Conservation (phyloP, 2,329 filamentous ascomycete genomes). For the Fusarium nematophilum region DNA sequence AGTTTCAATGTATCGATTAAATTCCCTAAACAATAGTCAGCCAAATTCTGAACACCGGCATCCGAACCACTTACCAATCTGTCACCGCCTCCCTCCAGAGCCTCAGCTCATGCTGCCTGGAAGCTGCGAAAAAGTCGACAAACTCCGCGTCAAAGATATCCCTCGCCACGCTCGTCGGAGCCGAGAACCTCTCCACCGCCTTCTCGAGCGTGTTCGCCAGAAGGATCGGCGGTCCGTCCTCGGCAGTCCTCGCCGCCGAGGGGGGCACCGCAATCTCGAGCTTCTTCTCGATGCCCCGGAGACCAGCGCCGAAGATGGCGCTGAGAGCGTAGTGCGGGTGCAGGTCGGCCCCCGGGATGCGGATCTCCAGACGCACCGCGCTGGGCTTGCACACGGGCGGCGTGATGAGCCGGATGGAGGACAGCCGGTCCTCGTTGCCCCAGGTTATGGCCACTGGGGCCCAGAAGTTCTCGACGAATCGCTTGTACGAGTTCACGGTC, state of each 20-base stretch:
- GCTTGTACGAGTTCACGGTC: conserved; percentile 97
- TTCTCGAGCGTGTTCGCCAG: conserved; percentile 88
- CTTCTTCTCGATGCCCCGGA: conserved; percentile 93
- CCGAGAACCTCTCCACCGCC: conserved; percentile 82
- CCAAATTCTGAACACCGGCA: too few relatives aligned
- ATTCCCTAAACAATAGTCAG: too few relatives aligned
- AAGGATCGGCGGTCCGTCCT: conserved; percentile 76
- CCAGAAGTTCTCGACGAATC: conserved; percentile 99
- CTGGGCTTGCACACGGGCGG: conserved; percentile 87
- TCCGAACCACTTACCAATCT: conserved; percentile 94
- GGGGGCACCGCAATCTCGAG: conserved; percentile 84
- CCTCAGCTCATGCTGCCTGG: conserved; percentile 88
- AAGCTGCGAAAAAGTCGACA: conserved; percentile 94
- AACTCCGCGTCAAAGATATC: conserved; percentile 96
- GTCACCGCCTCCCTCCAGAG: conserved; percentile 97
- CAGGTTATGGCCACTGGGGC: conserved; percentile 97
- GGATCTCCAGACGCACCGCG: conserved; percentile 91
- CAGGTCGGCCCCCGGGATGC: conserved; percentile 92
- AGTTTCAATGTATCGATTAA: too few relatives aligned
- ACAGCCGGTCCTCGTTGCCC: conserved; percentile 94
- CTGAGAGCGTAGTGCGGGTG: conserved; percentile 90
- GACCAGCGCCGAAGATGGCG: conserved; percentile 87
- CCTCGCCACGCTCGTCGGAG: conserved; percentile 84
- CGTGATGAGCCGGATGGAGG: conserved; percentile 88
- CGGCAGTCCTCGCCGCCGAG: conserved; percentile 82